These are phyloP conservation scores for Lentinus tigrinus DNA, from an alignment of 768 basidiomycete species.

Conservation along the genomic window DNA sequence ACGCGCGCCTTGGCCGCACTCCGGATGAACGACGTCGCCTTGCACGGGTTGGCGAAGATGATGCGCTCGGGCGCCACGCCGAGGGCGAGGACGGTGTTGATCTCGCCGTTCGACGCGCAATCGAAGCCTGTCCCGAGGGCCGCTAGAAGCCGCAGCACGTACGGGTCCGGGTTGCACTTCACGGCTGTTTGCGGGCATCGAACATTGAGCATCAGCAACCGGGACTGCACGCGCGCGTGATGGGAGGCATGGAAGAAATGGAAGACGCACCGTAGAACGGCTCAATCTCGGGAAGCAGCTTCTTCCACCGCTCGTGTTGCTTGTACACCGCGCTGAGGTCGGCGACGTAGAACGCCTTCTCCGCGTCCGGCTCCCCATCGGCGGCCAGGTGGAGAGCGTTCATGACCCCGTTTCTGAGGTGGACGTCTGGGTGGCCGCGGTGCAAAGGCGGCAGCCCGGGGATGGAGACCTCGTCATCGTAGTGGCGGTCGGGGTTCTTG, in stretches of 20 bases:
- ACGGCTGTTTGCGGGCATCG: constrained; percentile 60
- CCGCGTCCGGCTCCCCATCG: constrained; percentile 66
- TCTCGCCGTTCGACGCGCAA: constrained; percentile 95
- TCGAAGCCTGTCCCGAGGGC: constrained; percentile 93
- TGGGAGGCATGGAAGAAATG: constrained; percentile 1
- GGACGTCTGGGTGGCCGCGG: constrained; percentile 69
- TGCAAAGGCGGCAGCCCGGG: constrained; percentile 65
- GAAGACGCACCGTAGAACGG: constrained; percentile 83
- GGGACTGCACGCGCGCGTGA: no score
- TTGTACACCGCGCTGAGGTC: constrained; percentile 86
- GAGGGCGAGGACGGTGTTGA: constrained; percentile 71
- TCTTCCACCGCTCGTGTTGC: constrained; percentile 82
- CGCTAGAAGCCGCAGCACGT: constrained; percentile 86
- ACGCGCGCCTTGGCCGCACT: constrained; percentile 78
- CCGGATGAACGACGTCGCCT: constrained; percentile 90
- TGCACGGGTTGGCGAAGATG: constrained; percentile 99
- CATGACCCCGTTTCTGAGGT: constrained; percentile 77
- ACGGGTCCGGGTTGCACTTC: constrained; percentile 98
- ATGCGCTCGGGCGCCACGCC: constrained; percentile 78
- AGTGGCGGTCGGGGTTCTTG: constrained; percentile 16
- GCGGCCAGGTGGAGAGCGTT: constrained; percentile 51
- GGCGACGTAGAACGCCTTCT: constrained; percentile 95
- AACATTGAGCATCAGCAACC: constrained; percentile 20
- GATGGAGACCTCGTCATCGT: constrained; percentile 48
- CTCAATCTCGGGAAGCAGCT: constrained; percentile 77